Base-by-base conservation (phyloP, 495 filamentous ascomycete species). In the Podospora appendiculata region DNA sequence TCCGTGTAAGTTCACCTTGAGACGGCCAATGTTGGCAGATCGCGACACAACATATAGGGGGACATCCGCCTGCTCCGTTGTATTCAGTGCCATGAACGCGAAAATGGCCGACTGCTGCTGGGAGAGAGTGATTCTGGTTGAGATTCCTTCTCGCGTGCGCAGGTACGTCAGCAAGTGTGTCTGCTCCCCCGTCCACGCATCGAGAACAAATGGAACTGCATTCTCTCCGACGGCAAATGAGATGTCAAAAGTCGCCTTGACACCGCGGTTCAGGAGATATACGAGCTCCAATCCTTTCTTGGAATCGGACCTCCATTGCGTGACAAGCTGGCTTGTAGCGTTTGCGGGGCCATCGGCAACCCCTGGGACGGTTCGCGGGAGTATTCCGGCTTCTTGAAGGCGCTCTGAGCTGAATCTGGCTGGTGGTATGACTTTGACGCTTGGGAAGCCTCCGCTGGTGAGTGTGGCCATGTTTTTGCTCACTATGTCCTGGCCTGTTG, bases 121-220 rank as follows among this genome's bases (percentile, higher is more conserved):
- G 4, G 64, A 59, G 6, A 77, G 56, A 17, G 18, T 45, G 16
- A 76, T 53, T 3, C 58, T 61, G 5, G 72, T 60, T 1, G 46
- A 44, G 3, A 64, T 70, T 0, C 53, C 46, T 2, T 48, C 57
- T 9, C 46, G 48, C 3, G 51, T 51, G 6, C 49, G 56, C 5
- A 56, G 57, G 46, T 73, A 74, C 3, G 51, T 34, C 2, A 68
- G 32, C 33, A 75, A 49, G 0, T 65, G 71, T 2, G 50, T 65
- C 32, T 61, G 46, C n/a, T 61, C 53, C 18, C 76, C 76, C 0
- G 66, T 72, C 72, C 71, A 79, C 4, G 69, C 58, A 48, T 76
- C 58, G 25, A 68, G 57, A 13, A 65, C 42, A 54, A 68, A 72
- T 1, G 75, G 74, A 3, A 47, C 51, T 38, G 59, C 55, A 18